A percentile compares a stretch with the other conserved stretches of the same genome.
These are phyloP conservation scores for Sporisorium graminicola DNA, from an alignment of 1,284 basidiomycete genomes.

Conservation along the genomic window DNA sequence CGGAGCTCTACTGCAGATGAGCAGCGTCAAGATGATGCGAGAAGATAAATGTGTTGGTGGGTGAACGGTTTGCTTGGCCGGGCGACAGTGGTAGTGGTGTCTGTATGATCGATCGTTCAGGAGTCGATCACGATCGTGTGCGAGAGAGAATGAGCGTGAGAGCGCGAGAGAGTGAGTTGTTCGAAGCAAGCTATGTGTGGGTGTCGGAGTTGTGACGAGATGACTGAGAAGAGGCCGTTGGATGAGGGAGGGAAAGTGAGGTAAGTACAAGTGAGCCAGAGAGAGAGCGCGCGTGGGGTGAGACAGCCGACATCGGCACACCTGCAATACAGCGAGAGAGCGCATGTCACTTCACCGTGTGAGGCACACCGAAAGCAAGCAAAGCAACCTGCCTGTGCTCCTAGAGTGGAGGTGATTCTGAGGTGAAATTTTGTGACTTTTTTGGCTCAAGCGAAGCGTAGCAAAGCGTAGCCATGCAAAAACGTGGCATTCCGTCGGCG, in stretches of 20 bases:
- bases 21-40: background rate
- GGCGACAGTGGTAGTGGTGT: background rate
- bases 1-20: background rate
- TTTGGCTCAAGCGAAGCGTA: background rate
- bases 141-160: background rate
- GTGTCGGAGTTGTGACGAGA: background rate
- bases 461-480: too few relatives aligned
- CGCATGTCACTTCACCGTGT: background rate
- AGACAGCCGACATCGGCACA: background rate
- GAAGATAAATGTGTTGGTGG: too few relatives aligned
- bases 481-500: constrained; percentile 9
- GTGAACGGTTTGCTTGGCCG: background rate
- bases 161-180: too few relatives aligned
- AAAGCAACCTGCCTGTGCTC: too few relatives aligned
- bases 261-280: background rate
- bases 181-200: background rate
- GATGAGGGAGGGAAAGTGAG: background rate
- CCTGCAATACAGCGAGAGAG: background rate
- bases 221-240: constrained; percentile 3
- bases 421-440: background rate
- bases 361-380: too few relatives aligned
- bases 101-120: background rate
- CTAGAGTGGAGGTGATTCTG: background rate
- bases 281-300: background rate
- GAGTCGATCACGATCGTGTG: background rate